These are phyloP conservation scores for Cinnamomum chago DNA, from an alignment of 164 flowering plant species.

Conservation along the genomic window DNA sequence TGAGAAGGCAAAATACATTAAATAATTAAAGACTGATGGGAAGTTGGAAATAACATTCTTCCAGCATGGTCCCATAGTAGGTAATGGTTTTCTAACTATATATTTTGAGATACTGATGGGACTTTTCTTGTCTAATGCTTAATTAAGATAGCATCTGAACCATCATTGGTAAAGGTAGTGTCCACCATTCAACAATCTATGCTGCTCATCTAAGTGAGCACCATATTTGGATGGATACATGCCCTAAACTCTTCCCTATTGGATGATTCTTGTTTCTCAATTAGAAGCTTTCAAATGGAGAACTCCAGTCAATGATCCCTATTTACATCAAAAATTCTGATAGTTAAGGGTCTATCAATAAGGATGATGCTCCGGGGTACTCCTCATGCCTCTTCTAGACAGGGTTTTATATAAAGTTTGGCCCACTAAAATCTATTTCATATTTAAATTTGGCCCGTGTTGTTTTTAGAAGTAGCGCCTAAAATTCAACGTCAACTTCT, in stretches of 20 bases:
- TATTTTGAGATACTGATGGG: neutral
- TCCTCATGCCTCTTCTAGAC: neutral
- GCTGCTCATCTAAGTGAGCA: neutral
- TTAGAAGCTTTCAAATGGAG: neutral
- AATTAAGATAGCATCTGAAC: no score
- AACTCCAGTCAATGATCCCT: neutral
- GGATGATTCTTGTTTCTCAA: neutral
- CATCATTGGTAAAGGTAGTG: no score
- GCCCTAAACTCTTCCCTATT: neutral
- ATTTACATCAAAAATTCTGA: neutral
- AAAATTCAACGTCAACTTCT: no score
- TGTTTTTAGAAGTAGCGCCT: no score
- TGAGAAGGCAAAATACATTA: neutral
- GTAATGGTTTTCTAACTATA: neutral
- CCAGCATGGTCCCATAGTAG: neutral
- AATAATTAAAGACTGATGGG: neutral
- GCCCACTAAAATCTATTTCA: no score
- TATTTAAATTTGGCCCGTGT: no score
- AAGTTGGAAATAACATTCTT: neutral
- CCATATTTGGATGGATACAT: neutral
- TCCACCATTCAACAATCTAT: no score
- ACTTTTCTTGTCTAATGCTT: neutral
- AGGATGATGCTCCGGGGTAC: neutral
- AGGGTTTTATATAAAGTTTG: neutral
- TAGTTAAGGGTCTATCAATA: neutral